These are phyloP conservation scores for Suzukiozyma palmioleophila DNA, from an alignment of 1,139 yeast species.

Conservation along the genomic window DNA sequence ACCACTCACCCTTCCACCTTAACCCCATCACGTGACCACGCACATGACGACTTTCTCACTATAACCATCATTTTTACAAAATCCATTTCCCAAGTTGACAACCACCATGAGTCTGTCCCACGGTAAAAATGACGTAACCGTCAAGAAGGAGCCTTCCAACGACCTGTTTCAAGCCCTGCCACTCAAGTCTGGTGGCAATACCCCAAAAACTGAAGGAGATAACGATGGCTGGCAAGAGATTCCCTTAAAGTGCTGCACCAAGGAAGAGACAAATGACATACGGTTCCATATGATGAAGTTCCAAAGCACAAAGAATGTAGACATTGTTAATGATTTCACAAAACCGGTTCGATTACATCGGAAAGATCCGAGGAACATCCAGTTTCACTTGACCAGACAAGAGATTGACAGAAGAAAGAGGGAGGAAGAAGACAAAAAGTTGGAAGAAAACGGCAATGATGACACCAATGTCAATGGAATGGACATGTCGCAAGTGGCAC, in stretches of 20 bases:
- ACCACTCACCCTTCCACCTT: no score
- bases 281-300: slow-evolving; percentile 81
- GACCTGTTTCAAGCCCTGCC: slow-evolving; percentile 5
- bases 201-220: slow-evolving; percentile 5
- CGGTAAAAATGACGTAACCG: slow-evolving; percentile 22
- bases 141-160: slow-evolving; percentile 20
- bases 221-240: slow-evolving; percentile 54
- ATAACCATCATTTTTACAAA: no score
- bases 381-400: slow-evolving; percentile 68
- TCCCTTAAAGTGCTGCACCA: slow-evolving; percentile 68
- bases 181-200: slow-evolving; percentile 1
- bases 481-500: slow-evolving; percentile 75
- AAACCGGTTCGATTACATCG: slow-evolving; percentile 85
- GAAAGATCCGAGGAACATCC: slow-evolving; percentile 87
- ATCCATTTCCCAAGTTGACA: not conserved
- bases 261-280: slow-evolving; percentile 67
- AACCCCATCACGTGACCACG: not conserved
- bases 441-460: slow-evolving; percentile 18
- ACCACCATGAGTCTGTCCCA: slow-evolving; percentile 21
- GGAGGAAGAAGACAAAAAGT: slow-evolving; percentile 43
- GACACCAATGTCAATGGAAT: slow-evolving; percentile 25
- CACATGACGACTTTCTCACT: no score
- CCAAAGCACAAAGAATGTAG: slow-evolving; percentile 67
- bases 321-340: slow-evolving; percentile 66
- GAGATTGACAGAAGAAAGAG: slow-evolving; percentile 57